Evolutionary conservation across 257 asterid species (phyloP).

Genomic region (Fraxinus pennsylvanica): DNA sequence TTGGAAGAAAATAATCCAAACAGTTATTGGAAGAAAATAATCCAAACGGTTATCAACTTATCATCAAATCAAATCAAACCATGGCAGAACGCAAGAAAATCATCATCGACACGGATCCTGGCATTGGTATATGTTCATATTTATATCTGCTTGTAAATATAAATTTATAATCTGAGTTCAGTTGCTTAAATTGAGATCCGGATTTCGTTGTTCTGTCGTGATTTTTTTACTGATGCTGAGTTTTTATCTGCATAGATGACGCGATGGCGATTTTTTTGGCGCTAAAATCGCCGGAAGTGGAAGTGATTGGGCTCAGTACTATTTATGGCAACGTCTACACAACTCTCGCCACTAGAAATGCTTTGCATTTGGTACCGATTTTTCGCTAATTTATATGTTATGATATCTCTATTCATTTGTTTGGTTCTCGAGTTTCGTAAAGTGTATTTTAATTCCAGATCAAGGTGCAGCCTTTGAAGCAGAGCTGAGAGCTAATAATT

Average conservation of each 20-base stretch:
- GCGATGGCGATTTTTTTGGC: conserved; percentile 99
- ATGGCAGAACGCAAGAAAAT: conserved; percentile 79
- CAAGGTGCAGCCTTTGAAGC: not conserved
- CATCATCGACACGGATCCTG: conserved; percentile 97
- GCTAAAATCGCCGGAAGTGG: conserved; percentile 91
- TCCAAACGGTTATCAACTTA: no score
- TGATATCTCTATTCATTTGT: not conserved
- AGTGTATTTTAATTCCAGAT: not conserved
- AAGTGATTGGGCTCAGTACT: conserved; percentile 90
- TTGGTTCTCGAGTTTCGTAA: not conserved
- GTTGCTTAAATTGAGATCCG: not conserved
- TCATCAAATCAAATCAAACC: not conserved
- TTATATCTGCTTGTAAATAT: not conserved
- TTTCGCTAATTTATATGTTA: not conserved
- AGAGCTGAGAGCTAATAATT: not conserved
- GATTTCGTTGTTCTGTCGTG: not conserved
- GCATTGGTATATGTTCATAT: conserved; percentile 54
- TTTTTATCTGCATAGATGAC: conserved; percentile 58
- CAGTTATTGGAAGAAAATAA: no score
- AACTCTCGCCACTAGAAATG: conserved; percentile 95
- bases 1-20: no score
- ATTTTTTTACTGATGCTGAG: not conserved
- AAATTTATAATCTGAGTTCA: not conserved
- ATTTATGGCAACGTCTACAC: conserved; percentile 94
- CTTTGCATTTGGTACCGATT: conserved; percentile 78